Evolutionary conservation across 768 basidiomycete genomes (phyloP), one percentile per base, ranked within the genome.

Genomic region (Naganishia onofrii): DNA sequence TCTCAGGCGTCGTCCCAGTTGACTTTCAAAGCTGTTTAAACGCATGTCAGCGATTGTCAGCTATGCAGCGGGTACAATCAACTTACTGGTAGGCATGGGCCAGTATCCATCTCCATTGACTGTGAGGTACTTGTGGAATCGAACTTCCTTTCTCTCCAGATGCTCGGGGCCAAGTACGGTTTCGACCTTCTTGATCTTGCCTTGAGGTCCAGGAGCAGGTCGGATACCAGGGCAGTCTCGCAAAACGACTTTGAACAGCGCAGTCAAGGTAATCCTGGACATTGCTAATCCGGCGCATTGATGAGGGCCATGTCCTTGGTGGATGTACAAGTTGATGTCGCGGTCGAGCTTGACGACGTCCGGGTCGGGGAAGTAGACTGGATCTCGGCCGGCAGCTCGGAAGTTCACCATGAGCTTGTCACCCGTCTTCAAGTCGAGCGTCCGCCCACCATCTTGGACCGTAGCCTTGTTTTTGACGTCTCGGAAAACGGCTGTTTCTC

Each of bases 391-490:
- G 48, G 48, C 48, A 3, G 48, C 48, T 51, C 48, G 48, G 48
- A 51, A 51, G 48, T 51, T 51, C 21, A 51, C 48, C 48, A 51
- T 51, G 48, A 51, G 48, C n/a, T 51, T 51, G 23, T 51, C 48
- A 26, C 48, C 48, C 3, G 19, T n/a, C 3, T 51, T n/a, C 48
- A 51, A 51, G 6, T 51, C 13, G 48, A 51, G 48, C n/a, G 19
- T 21, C 23, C 48, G 48, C 23, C 21, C 2, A 6, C 48, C 48
- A 51, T 51, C 48, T n/a, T 23, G 48, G 12, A 51, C 48, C 48
- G 48, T n/a, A n/a, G 48, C 48, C 15, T n/a, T 51, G 4, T 21
- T 3, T n/a, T 51, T 51, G 48, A 51, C 48, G 13, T 51, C 48
- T 21, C 48, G 48, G 48, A 51, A 51, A 17, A 51, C 48, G 19